These are phyloP conservation scores for Glycine soja DNA, from an alignment of 306 rosid species.

Conservation along the genomic window DNA sequence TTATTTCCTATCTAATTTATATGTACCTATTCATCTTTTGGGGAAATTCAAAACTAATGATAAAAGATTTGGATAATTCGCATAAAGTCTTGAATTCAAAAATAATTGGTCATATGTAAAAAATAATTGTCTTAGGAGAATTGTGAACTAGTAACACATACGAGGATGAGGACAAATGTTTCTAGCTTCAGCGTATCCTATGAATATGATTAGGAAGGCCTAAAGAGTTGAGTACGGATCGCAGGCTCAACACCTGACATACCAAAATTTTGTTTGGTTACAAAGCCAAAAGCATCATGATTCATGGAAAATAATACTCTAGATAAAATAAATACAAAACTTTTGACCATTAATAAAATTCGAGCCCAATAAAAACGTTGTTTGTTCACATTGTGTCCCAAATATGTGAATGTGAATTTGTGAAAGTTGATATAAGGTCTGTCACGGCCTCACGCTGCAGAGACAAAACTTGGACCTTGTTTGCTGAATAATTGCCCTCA, in stretches of 20 bases:
- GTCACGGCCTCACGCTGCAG: not conserved
- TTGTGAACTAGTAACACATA: not conserved
- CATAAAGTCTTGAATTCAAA: no score
- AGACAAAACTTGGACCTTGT: slow-evolving; percentile 4
- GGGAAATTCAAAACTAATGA: not conserved
- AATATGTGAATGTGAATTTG: not conserved
- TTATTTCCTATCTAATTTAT: not conserved
- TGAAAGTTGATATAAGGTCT: slow-evolving; percentile 1
- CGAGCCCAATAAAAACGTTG: not conserved
- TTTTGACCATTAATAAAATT: slow-evolving; percentile 4
- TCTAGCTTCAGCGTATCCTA: not conserved
- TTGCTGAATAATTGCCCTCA: slow-evolving; percentile 25
- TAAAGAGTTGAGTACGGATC: not conserved
- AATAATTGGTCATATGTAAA: no score
- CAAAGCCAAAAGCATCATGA: not conserved
- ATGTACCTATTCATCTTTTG: not conserved
- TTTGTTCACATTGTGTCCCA: not conserved
- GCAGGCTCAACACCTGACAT: not conserved
- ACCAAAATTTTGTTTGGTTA: not conserved
- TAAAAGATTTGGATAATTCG: no score
- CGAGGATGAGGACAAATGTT: not conserved
- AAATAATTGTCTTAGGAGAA: not conserved
- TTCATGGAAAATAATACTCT: not conserved
- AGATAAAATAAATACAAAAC: not conserved
- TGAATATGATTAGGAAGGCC: not conserved